Conservation (phyloP, 2,329 filamentous ascomycete species). For the Trichophyton equinum region DNA sequence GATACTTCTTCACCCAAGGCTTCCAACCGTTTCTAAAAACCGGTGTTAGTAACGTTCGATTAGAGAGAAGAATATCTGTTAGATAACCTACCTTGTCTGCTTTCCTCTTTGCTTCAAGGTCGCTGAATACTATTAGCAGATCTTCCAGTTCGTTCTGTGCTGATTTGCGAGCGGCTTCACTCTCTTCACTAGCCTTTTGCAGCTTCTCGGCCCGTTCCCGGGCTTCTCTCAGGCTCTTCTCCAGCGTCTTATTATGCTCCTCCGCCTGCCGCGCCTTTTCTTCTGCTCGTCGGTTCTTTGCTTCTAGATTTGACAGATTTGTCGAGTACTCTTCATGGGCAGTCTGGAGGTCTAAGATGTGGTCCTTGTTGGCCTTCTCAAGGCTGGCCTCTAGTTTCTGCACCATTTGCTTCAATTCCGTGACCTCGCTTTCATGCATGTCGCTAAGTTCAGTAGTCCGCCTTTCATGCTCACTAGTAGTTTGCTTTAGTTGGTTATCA, state of each 20-base stretch:
- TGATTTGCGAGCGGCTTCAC: constrained; percentile 49
- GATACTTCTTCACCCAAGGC: constrained; percentile 59
- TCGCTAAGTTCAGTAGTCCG: constrained; percentile 27
- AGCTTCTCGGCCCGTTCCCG: constrained; percentile 22
- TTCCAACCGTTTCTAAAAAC: constrained; percentile 45
- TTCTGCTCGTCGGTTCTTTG: constrained; percentile 36
- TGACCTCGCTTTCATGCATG: constrained; percentile 47
- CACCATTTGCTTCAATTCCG: constrained; percentile 50
- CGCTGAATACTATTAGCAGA: constrained; percentile 66
- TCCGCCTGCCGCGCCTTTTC: constrained; percentile 28
- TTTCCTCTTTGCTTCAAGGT: constrained; percentile 63
- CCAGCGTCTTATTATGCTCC: constrained; percentile 13
- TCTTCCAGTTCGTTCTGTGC: constrained; percentile 67
- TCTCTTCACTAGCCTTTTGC: constrained; percentile 31
- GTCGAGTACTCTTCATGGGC: constrained; percentile 40
- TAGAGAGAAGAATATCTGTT: background rate
- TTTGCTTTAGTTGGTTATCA: constrained; percentile 37
- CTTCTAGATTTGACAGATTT: constrained; percentile 36
- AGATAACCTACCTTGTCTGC: constrained; percentile 54
- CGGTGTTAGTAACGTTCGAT: constrained; percentile 23
- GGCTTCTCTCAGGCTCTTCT: constrained; percentile 17
- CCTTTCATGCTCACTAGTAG: constrained; percentile 29
- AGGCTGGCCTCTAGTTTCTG: constrained; percentile 43
- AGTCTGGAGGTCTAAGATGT: constrained; percentile 47
- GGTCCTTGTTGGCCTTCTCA: constrained; percentile 46